Base-by-base conservation (phyloP, 345 rosid genomes). In the Draba incana region DNA sequence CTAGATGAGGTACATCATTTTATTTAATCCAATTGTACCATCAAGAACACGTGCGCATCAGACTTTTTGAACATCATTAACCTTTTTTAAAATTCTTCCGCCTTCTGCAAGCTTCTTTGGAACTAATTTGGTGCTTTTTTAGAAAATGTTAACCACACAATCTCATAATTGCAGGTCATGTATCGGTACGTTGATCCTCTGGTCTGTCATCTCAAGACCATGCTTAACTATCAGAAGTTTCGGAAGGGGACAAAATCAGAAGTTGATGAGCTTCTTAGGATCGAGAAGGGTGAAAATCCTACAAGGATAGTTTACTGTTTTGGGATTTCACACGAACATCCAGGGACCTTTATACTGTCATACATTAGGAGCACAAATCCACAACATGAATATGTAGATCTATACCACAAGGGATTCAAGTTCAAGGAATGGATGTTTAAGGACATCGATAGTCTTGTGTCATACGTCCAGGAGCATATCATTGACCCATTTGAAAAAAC, bases 371-470 rank as follows among this genome's bases (percentile, higher is more conserved):
- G 96, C 75, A 78, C 96, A 54, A 92, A 92, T 80, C 99, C 99
- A 1, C 99, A 92, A 70, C 99, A 94, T 25, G 98, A 94, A 71
- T 94, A 92, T 67, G 78, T 94, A n/a, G 97, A 98, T 50, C 71
- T 94, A 23, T 94, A 92, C 77, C 99, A 98, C 49, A 94, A 94
- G 81, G 99, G 99, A 66, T 94, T 94, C 81, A 94, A 92, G 84
- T 94, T 94, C 71, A 81, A 97, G 69, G 92, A 92, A 72, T 84
- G 90, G 78, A 91, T 92, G 97, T 94, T 94, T 78, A 97, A 89
- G 77, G 89, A 95, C 83, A 80, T 92, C 42, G 97, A 95, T 75
- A 80, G 97, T 69, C 99, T 95, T 45, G 99, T 95, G 62, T 84
- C 88, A 30, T 86, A 95, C 77, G 92, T 95, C 81, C 99, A 95